These are phyloP conservation scores for Drosera spatulata DNA, from an alignment of 179 eudicot species.

Conservation along the genomic window DNA sequence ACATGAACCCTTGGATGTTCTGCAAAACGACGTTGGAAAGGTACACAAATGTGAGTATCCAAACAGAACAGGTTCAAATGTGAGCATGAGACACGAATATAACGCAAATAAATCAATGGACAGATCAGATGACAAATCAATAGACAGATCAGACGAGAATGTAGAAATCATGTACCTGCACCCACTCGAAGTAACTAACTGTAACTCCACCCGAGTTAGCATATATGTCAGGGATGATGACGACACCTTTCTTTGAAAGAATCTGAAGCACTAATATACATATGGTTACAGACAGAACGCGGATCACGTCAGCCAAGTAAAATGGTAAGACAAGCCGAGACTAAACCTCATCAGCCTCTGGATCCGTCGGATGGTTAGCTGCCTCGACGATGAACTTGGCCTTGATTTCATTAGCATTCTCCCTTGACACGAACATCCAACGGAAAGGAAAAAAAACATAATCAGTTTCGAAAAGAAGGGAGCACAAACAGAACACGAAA, in stretches of 20 bases:
- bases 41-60: no score
- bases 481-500: no score
- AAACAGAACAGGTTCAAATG: not conserved
- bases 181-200: constrained; percentile 98
- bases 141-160: not conserved
- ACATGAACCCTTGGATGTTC: constrained; percentile 97
- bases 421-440: constrained; percentile 29
- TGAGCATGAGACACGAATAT: not conserved
- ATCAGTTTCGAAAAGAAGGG: no score
- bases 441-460: no score
- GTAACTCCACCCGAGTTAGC: constrained; percentile 99
- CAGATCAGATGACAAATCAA: not conserved
- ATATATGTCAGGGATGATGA: constrained; percentile 89
- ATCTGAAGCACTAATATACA: constrained; percentile 36
- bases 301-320: no score
- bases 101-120: not conserved
- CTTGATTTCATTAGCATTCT: constrained; percentile 82
- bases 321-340: constrained; percentile 1
- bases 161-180: constrained; percentile 52
- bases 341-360: constrained; percentile 93
- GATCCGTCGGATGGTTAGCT: constrained; percentile 97
- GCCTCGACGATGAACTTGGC: constrained; percentile 92
- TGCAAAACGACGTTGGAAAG: constrained; percentile 17
- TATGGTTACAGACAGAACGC: not conserved
- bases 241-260: constrained; percentile 72